phyloP scores from a whole-genome alignment of 2,329 filamentous ascomycete genomes.

The Fusarium buharicum region DNA sequence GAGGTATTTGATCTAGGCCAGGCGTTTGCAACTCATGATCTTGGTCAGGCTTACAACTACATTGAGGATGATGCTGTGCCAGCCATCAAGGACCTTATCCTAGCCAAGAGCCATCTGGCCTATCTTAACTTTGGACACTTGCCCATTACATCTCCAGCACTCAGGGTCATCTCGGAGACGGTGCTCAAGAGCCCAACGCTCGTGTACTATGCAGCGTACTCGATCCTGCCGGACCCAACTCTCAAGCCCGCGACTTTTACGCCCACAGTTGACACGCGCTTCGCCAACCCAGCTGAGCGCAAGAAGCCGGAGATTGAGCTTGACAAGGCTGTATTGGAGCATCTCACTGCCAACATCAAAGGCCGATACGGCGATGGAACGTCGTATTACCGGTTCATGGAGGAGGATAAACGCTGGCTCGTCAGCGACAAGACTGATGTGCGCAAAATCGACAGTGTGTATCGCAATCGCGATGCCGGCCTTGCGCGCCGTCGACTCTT shows the following conservation, averaged over 20 bases:
- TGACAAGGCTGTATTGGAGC: conserved; percentile 47
- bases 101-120: conserved; percentile 47
- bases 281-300: conserved; percentile 41
- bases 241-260: conserved; percentile 42
- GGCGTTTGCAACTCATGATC: conserved; percentile 58
- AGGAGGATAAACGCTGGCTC: conserved; percentile 54
- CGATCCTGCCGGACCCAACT: conserved; percentile 50
- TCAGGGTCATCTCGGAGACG: conserved; percentile 46
- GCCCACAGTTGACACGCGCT: conserved; percentile 44
- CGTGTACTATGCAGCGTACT: conserved; percentile 52
- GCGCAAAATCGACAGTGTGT: conserved; percentile 57
- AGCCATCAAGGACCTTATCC: conserved; percentile 51
- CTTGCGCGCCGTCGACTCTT: conserved; percentile 50
- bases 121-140: conserved; percentile 58
- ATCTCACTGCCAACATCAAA: conserved; percentile 48
- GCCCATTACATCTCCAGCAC: conserved; percentile 45
- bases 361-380: conserved; percentile 47
- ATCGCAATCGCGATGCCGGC: conserved; percentile 55
- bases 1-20: conserved; percentile 57
- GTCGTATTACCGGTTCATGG: conserved; percentile 48
- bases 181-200: conserved; percentile 49
- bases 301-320: conserved; percentile 42
- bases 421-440: conserved; percentile 54
- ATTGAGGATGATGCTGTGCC: conserved; percentile 53
- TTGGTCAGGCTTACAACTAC: conserved; percentile 59